phyloP scores from a whole-genome alignment of 306 rosid species.

The Vachellia pachyceras region DNA sequence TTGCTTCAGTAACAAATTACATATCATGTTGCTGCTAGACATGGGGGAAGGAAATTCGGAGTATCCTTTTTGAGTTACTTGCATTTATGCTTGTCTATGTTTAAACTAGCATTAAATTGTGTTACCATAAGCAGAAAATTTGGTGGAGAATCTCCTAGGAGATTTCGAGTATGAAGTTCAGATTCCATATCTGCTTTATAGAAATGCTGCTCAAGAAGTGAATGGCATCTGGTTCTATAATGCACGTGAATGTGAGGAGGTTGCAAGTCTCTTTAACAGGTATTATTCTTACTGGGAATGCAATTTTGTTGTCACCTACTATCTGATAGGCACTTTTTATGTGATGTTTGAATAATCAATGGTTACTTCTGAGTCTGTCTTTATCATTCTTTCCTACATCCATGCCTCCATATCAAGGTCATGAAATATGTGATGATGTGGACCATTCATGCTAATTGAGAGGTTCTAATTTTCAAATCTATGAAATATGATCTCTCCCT shows the following conservation, averaged over 20 bases:
- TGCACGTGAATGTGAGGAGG: slow-evolving; percentile 69
- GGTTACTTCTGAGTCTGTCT: slow-evolving; percentile 4
- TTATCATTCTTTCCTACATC: background rate
- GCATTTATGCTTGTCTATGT: background rate
- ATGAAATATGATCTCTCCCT: background rate
- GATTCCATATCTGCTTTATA: slow-evolving; percentile 66
- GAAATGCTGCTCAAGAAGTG: slow-evolving; percentile 75
- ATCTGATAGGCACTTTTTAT: background rate
- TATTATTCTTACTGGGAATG: slow-evolving; percentile 30
- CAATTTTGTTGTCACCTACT: background rate
- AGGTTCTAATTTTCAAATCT: slow-evolving; percentile 1
- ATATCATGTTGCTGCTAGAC: slow-evolving; percentile 28
- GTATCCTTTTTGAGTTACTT: slow-evolving; percentile 8
- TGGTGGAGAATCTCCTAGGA: slow-evolving; percentile 70
- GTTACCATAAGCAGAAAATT: slow-evolving; percentile 54
- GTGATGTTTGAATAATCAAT: no score
- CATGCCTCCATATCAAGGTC: background rate
- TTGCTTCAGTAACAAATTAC: slow-evolving; percentile 5
- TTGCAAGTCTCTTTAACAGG: slow-evolving; percentile 71
- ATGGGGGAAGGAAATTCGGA: slow-evolving; percentile 31
- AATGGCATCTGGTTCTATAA: slow-evolving; percentile 73
- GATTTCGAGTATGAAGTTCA: slow-evolving; percentile 75
- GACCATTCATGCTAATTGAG: background rate
- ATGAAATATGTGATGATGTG: background rate
- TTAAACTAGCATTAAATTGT: background rate